These are phyloP conservation scores for Aspergillus baeticus DNA, from an alignment of 495 filamentous ascomycete genomes.

Conservation along the genomic window DNA sequence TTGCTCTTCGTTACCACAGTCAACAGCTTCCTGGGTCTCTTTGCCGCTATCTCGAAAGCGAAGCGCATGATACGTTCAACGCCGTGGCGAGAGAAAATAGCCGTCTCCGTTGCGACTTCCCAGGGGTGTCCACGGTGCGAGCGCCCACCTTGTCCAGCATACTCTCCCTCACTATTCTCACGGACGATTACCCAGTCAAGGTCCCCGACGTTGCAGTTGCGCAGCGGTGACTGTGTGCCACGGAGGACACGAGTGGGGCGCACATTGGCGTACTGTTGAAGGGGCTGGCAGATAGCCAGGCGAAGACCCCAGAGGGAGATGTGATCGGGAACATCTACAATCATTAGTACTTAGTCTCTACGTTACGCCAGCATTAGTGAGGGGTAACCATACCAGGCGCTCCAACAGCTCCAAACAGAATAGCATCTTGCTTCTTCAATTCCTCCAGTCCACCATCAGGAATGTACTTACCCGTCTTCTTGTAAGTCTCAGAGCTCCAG, in stretches of 20 bases:
- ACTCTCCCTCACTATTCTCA: constrained; percentile 59
- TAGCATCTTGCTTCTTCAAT: constrained; percentile 53
- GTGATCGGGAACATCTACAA: constrained; percentile 54
- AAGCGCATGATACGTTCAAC: constrained; percentile 57
- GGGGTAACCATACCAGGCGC: constrained; percentile 41
- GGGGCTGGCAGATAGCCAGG: constrained; percentile 53
- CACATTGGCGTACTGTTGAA: constrained; percentile 58
- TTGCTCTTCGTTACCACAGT: constrained; percentile 62
- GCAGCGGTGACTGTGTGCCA: constrained; percentile 49
- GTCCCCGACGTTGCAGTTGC: constrained; percentile 37
- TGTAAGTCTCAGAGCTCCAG: constrained; percentile 55
- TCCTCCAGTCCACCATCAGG: constrained; percentile 52
- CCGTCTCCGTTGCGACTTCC: constrained; percentile 53
- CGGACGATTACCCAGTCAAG: constrained; percentile 59
- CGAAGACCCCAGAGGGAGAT: constrained; percentile 57
- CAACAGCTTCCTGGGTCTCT: constrained; percentile 46
- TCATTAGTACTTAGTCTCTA: background rate
- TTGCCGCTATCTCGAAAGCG: constrained; percentile 51
- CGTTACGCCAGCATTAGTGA: constrained; percentile 17
- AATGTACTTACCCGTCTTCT: constrained; percentile 51
- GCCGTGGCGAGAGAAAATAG: constrained; percentile 54
- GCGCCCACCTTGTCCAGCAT: constrained; percentile 55
- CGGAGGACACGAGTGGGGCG: constrained; percentile 51
- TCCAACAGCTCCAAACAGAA: constrained; percentile 57
- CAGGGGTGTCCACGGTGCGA: constrained; percentile 50